phyloP scores from a whole-genome alignment of 768 basidiomycete genomes.

The Imleria badia region DNA sequence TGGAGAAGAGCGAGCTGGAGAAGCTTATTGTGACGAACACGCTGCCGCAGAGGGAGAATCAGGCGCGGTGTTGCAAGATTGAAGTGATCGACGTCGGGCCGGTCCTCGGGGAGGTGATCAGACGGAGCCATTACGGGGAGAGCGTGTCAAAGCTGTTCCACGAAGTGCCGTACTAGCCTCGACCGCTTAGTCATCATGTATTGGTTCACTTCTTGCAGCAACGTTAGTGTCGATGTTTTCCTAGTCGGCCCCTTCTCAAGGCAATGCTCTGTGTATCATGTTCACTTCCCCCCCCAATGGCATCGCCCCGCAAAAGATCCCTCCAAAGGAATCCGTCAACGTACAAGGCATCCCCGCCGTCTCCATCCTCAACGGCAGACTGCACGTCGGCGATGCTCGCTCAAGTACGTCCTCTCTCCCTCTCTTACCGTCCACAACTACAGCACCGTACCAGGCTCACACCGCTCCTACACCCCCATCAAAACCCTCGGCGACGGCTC shows the following conservation, averaged over 20 bases:
- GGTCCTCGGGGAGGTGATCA: conserved; percentile 93
- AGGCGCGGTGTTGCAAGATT: conserved; percentile 69
- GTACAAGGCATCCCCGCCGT: conserved; percentile 78
- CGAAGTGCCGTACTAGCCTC: conserved; percentile 77
- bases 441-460: conserved; percentile 55
- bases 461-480: conserved; percentile 89
- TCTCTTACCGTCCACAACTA: neutral
- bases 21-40: conserved; percentile 99
- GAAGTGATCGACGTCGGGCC: conserved; percentile 94
- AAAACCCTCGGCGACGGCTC: conserved; percentile 98
- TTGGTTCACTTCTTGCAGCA: neutral
- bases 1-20: conserved; percentile 75
- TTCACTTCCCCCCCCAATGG: conserved; percentile 34
- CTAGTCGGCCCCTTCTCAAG: conserved; percentile 21
- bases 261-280: conserved; percentile 37
- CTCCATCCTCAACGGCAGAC: conserved; percentile 63
- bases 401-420: conserved; percentile 52
- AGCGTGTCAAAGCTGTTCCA: conserved; percentile 87
- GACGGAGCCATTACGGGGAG: conserved; percentile 96
- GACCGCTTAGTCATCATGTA: conserved; percentile 17
- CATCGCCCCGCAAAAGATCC: conserved; percentile 23
- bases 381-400: conserved; percentile 71
- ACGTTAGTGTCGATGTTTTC: conserved; percentile 15
- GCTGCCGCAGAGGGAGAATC: conserved; percentile 83
- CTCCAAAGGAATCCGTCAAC: conserved; percentile 57